These are phyloP conservation scores for Spencermartinsiella ligniputridi DNA, from an alignment of 1,139 yeast species.

Conservation along the genomic window DNA sequence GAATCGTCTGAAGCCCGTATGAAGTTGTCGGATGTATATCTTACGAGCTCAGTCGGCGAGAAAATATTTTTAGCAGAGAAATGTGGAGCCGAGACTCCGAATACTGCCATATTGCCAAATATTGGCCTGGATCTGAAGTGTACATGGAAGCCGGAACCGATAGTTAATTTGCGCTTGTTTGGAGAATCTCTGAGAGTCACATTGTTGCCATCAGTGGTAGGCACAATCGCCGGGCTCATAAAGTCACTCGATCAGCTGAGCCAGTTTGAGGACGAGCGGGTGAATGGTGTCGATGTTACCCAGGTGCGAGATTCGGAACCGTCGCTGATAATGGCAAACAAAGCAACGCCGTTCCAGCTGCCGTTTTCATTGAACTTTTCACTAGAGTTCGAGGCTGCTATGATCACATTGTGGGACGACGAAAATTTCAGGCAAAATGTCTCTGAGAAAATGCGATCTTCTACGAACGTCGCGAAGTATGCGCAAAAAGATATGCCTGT, in stretches of 20 bases:
- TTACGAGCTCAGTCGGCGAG: constrained; percentile 27
- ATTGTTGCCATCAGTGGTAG: constrained; percentile 30
- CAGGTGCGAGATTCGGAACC: background rate
- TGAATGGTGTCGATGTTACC: background rate
- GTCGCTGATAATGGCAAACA: background rate
- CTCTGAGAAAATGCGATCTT: background rate
- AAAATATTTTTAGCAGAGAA: constrained; percentile 14
- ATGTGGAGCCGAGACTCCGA: constrained; percentile 21
- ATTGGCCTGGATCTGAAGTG: constrained; percentile 20
- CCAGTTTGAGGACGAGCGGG: background rate
- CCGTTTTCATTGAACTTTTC: constrained; percentile 25
- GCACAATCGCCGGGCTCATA: constrained; percentile 18
- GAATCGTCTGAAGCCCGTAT: constrained; percentile 19
- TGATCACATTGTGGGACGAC: constrained; percentile 27
- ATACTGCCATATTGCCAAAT: constrained; percentile 32
- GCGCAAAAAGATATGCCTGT: background rate
- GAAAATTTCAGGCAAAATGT: constrained; percentile 15
- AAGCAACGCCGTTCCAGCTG: constrained; percentile 16
- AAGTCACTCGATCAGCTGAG: constrained; percentile 15
- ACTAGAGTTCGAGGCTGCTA: constrained; percentile 28
- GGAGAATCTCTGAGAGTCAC: constrained; percentile 33
- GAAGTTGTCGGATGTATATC: constrained; percentile 37
- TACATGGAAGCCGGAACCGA: constrained; percentile 9
- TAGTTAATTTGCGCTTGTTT: constrained; percentile 16
- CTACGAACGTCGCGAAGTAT: background rate